Conservation (phyloP, 2,329 filamentous ascomycete species). For the Aotearoamyces nothofagi region DNA sequence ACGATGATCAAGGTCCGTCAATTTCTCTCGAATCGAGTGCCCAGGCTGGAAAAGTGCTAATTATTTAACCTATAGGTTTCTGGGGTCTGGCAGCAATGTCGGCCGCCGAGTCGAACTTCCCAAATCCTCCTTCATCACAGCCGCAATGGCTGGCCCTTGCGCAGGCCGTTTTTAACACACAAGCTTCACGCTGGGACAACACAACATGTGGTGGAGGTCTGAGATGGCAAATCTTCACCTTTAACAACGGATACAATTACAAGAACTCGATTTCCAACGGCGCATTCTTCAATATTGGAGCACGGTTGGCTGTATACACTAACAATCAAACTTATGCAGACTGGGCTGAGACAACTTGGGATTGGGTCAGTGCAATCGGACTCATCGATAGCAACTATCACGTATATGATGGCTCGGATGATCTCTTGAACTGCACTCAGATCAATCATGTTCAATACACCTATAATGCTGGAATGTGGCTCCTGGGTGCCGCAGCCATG, state of each 20-base stretch:
- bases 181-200: slow-evolving; percentile 54
- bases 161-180: slow-evolving; percentile 70
- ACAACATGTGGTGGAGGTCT: slow-evolving; percentile 56
- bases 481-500: slow-evolving; percentile 33
- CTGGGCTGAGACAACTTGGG: slow-evolving; percentile 58
- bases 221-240: slow-evolving; percentile 74
- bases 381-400: slow-evolving; percentile 41
- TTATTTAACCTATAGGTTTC: slow-evolving; percentile 34
- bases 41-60: too few relatives aligned
- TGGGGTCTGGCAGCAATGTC: slow-evolving; percentile 75
- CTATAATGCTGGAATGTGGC: slow-evolving; percentile 53
- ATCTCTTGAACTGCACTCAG: slow-evolving; percentile 29
- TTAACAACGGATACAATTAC: slow-evolving; percentile 47
- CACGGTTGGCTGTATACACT: slow-evolving; percentile 64
- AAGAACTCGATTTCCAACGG: slow-evolving; percentile 57
- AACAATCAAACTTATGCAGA: slow-evolving; percentile 63
- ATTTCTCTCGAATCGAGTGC: too few relatives aligned
- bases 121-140: slow-evolving; percentile 43
- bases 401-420: slow-evolving; percentile 40
- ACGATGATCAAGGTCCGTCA: slow-evolving; percentile 18
- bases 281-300: slow-evolving; percentile 53
- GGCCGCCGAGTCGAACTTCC: slow-evolving; percentile 63
- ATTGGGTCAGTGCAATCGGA: slow-evolving; percentile 41
- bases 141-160: slow-evolving; percentile 67
- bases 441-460: slow-evolving; percentile 48